These are phyloP conservation scores for Coleophoma crateriformis DNA, from an alignment of 2,329 filamentous ascomycete species.

Conservation along the genomic window DNA sequence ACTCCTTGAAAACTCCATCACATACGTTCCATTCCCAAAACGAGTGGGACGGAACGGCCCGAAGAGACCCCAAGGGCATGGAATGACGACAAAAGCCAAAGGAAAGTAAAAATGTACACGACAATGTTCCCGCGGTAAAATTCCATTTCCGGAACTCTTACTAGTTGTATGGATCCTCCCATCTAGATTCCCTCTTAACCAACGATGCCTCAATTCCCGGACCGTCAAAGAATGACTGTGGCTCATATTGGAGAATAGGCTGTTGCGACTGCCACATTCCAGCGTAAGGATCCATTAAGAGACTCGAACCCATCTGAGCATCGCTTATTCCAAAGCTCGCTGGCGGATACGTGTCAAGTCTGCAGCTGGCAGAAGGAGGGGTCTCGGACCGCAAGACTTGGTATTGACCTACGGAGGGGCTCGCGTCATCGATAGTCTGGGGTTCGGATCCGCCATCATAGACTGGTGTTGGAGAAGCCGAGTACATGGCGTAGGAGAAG, in stretches of 20 bases:
- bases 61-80: too few relatives aligned
- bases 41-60: too few relatives aligned
- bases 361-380: too few relatives aligned
- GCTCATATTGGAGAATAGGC: background rate
- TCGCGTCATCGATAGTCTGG: background rate
- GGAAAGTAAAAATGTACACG: too few relatives aligned
- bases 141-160: too few relatives aligned
- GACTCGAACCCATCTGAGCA: background rate
- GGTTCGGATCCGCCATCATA: background rate
- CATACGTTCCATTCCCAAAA: too few relatives aligned
- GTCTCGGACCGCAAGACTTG: too few relatives aligned
- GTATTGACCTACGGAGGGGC: background rate
- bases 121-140: too few relatives aligned
- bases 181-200: background rate
- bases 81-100: too few relatives aligned
- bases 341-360: background rate
- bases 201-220: background rate
- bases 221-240: background rate
- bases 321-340: background rate
- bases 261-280: background rate
- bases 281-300: background rate
- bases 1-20: too few relatives aligned
- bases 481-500: background rate
- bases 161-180: background rate
- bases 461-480: background rate